Base-by-base conservation (phyloP, 2,329 filamentous ascomycete genomes). In the Hymenoscyphus infarciens region DNA sequence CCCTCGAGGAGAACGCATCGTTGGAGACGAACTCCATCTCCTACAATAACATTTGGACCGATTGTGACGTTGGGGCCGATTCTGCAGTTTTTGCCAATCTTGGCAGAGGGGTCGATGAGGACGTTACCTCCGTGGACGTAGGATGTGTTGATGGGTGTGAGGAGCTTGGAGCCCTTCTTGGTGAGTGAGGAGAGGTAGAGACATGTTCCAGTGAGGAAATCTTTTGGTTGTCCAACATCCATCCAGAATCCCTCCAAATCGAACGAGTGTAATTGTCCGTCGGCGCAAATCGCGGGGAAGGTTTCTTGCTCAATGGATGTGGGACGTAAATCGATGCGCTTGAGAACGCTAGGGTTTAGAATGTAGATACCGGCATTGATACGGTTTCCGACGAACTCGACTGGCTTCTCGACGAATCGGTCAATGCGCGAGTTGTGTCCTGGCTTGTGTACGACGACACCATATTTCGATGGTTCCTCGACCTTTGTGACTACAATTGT, bases 301-400 rank as follows among this genome's bases (percentile, higher is more conserved):
- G 92, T 97, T 82, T 98, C 95, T 81, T 98, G 94, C 81, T 99
- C 94, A 75, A 98, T 99, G 6, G 92, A 97, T 58, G 94, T 98
- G 52, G 95, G 95, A 66, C 94, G 91, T 69, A 98, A 87, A 78
- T 98, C 94, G 74, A 99, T 98, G 76, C 94, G 90, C 70, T 88
- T 82, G 64, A 99, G 86, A 49, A 98, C 87, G 59, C 89, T 92
- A 57, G 93, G 92, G 83, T 97, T 98, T 74, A 98, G 84, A 73
- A 98, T 96, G 83, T 98, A 98, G 79, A 98, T 91, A 80, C 95
- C 95, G 70, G 94, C 95, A 74, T 98, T 98, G 84, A 98, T 98
- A 69, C 94, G 90, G 85, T 98, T 98, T 73, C 94, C 94, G 63
- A 98, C 94, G 75, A 97, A 98, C 80, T 98, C 92, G 75, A 98